Evolutionary conservation across 768 basidiomycete species (phyloP).

Genomic region (Naganishia kalamii): DNA sequence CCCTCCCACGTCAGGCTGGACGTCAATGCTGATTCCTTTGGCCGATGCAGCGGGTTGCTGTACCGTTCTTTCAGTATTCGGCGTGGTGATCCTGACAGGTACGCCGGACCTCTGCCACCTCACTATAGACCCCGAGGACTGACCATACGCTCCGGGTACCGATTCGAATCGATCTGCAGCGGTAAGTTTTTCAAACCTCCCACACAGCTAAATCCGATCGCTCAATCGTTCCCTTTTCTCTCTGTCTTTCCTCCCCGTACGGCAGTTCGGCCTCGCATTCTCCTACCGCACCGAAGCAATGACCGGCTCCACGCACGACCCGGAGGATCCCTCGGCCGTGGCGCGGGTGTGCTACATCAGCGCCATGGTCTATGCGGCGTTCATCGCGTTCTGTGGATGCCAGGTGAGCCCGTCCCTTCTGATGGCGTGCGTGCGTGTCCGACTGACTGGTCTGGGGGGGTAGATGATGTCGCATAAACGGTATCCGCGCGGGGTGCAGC

Average conservation of each 20-base stretch:
- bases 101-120: too few species aligned
- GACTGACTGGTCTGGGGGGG: not conserved
- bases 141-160: not conserved
- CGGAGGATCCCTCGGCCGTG: slow-evolving; percentile 46
- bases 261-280: slow-evolving; percentile 44
- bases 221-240: not conserved
- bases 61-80: slow-evolving; percentile 45
- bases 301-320: slow-evolving; percentile 46
- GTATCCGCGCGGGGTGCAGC: slow-evolving; percentile 45
- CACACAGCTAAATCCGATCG: not conserved
- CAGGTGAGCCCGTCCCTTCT: slow-evolving; percentile 42
- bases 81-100: slow-evolving; percentile 45
- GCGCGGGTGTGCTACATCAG: slow-evolving; percentile 47
- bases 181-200: not conserved
- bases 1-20: not conserved
- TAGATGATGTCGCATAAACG: slow-evolving; percentile 43
- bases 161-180: not conserved
- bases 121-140: not conserved
- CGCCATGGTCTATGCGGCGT: slow-evolving; percentile 47
- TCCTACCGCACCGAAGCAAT: slow-evolving; percentile 46
- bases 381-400: slow-evolving; percentile 46
- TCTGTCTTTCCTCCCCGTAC: not conserved
- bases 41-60: slow-evolving; percentile 39
- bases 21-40: not conserved
- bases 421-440: not conserved